These are phyloP conservation scores for Beauveria sp. DNA, from an alignment of 2,329 filamentous ascomycete species.

Conservation along the genomic window DNA sequence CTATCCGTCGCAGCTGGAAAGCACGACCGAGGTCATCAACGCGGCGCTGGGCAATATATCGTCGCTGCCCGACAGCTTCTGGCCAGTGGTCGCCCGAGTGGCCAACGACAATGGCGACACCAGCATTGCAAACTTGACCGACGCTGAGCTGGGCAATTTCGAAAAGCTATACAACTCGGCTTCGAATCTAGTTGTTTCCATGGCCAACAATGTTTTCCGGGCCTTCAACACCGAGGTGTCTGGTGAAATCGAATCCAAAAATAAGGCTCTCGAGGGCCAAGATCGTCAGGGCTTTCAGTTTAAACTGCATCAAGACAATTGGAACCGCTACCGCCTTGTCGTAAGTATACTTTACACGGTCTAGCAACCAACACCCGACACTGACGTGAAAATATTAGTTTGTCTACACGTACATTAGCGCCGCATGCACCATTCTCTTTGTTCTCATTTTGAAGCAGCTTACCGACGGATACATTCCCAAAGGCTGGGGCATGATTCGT, in stretches of 20 bases:
- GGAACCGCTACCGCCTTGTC: constrained; percentile 23
- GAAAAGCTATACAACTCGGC: neutral
- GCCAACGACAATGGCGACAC: constrained; percentile 1
- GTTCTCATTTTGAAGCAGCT: constrained; percentile 24
- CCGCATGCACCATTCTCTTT: constrained; percentile 23
- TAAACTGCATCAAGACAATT: constrained; percentile 18
- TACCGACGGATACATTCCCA: constrained; percentile 22
- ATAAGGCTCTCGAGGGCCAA: constrained; percentile 15
- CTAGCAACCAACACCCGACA: neutral
- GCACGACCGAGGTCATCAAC: constrained; percentile 16
- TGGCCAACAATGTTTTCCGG: constrained; percentile 6
- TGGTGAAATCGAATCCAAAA: constrained; percentile 16
- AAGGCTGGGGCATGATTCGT: constrained; percentile 25
- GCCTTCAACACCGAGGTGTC: constrained; percentile 21
- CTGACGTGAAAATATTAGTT: constrained; percentile 19
- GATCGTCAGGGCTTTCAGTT: constrained; percentile 16
- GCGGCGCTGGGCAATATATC: constrained; percentile 21
- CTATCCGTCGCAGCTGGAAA: constrained; percentile 21
- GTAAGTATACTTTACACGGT: constrained; percentile 17
- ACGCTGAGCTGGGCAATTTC: neutral
- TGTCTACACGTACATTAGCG: constrained; percentile 25
- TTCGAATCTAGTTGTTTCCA: neutral
- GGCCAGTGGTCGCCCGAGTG: constrained; percentile 15
- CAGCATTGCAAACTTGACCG: neutral
- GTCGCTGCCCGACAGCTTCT: constrained; percentile 21